Percentiles rank a stretch among this genome's conserved stretches.
Evolutionary conservation across 1,284 basidiomycete species (phyloP).

Genomic region (Athelia psychrophila): DNA sequence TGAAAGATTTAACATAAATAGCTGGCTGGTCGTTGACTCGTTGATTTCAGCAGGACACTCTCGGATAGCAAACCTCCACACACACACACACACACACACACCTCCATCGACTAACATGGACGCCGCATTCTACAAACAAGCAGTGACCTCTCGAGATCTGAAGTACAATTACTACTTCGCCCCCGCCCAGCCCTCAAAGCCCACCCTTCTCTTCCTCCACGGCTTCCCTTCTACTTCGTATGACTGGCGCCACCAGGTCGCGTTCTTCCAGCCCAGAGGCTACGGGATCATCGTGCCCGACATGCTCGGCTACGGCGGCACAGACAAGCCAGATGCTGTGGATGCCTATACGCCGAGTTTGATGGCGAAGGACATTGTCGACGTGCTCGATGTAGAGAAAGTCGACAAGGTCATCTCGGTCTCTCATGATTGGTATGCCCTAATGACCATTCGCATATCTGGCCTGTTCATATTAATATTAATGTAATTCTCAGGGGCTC

Average conservation of each 20-base stretch:
- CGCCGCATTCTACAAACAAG: slow-evolving; percentile 14
- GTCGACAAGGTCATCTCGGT: slow-evolving; percentile 33
- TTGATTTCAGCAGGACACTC: no score
- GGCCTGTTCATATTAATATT: background rate
- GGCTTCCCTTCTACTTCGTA: slow-evolving; percentile 43
- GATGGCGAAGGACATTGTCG: slow-evolving; percentile 36
- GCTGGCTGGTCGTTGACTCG: no score
- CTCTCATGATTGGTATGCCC: slow-evolving; percentile 41
- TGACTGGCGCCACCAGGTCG: slow-evolving; percentile 42
- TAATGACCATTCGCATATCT: background rate
- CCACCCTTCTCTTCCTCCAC: slow-evolving; percentile 41
- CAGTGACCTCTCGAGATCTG: slow-evolving; percentile 17
- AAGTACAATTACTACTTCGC: slow-evolving; percentile 28
- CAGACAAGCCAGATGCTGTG: slow-evolving; percentile 39
- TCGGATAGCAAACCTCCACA: no score
- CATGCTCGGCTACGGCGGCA: slow-evolving; percentile 46
- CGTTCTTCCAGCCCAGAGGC: slow-evolving; percentile 39
- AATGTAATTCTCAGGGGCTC: slow-evolving; percentile 30
- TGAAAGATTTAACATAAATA: no score
- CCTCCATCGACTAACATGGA: no score
- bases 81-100: no score
- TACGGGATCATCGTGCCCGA: slow-evolving; percentile 49
- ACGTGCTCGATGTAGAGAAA: slow-evolving; percentile 39
- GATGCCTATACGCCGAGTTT: slow-evolving; percentile 35
- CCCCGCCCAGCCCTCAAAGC: slow-evolving; percentile 21